A percentile compares a stretch with the other conserved stretches of the same genome.
Conservation (phyloP, 2,329 filamentous ascomycete species). For the Cladophialophora psammophila region DNA sequence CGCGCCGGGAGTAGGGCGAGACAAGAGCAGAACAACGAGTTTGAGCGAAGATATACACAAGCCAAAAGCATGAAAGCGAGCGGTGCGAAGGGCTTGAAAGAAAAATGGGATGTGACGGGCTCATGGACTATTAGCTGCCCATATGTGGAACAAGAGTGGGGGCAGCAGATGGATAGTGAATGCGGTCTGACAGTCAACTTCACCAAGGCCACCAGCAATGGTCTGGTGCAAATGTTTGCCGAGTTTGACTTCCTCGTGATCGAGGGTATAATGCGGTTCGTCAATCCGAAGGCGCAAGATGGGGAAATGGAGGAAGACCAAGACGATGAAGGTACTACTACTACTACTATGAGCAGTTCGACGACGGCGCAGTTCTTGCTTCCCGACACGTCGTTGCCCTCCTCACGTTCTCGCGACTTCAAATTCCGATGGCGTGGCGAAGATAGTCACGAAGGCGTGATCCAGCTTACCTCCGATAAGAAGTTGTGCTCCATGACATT, state of each 20-base stretch:
- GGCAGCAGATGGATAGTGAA: background rate
- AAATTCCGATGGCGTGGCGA: slow-evolving; percentile 1
- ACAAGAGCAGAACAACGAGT: background rate
- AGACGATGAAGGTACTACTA: background rate
- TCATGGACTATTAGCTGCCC: slow-evolving; percentile 4
- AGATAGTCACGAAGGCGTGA: background rate
- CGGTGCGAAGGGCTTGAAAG: background rate
- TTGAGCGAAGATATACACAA: background rate
- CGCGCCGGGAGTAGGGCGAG: background rate
- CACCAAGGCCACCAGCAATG: background rate
- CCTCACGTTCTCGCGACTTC: background rate
- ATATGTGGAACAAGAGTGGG: background rate
- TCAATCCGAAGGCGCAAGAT: background rate
- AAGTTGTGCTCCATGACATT: slow-evolving; percentile 3
- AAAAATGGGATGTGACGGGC: slow-evolving; percentile 3
- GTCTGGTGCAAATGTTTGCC: background rate
- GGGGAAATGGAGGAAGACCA: background rate
- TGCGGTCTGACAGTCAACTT: background rate
- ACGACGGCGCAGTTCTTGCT: background rate
- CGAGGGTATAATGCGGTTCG: background rate
- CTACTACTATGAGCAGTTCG: background rate
- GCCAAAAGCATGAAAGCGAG: background rate
- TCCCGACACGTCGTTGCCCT: slow-evolving; percentile 1
- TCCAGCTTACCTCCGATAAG: slow-evolving; percentile 1
- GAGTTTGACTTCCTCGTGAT: slow-evolving; percentile 3